phyloP scores from a whole-genome alignment of 495 filamentous ascomycete genomes.

The Talaromyces proteolyticus region DNA sequence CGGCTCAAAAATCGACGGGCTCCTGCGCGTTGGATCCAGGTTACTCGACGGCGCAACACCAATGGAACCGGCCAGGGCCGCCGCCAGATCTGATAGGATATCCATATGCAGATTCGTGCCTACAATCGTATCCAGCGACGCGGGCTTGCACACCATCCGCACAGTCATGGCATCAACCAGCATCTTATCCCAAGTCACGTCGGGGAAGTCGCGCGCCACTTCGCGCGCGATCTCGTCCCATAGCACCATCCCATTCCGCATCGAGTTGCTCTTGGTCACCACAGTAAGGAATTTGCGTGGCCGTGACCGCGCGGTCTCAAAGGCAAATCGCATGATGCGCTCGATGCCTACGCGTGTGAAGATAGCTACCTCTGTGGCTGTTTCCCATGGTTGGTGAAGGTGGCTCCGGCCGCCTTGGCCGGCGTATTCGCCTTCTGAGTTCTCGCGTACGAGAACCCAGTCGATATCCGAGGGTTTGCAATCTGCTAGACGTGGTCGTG shows the following conservation, averaged over 20 bases:
- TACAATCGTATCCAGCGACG: constrained; percentile 44
- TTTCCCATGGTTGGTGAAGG: constrained; percentile 34
- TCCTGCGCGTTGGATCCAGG: constrained; percentile 49
- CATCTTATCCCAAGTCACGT: constrained; percentile 44
- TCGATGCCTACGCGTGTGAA: constrained; percentile 42
- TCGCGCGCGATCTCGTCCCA: constrained; percentile 40
- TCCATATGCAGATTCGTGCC: constrained; percentile 47
- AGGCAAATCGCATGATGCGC: constrained; percentile 44
- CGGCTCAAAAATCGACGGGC: constrained; percentile 55
- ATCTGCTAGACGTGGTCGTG: constrained; percentile 30
- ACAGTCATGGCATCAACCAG: constrained; percentile 48
- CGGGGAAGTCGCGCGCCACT: constrained; percentile 37
- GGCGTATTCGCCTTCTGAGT: constrained; percentile 45
- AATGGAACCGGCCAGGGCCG: constrained; percentile 40
- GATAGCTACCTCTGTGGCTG: constrained; percentile 41
- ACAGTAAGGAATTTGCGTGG: constrained; percentile 38
- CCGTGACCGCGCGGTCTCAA: constrained; percentile 32
- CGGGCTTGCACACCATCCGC: constrained; percentile 40
- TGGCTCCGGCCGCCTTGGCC: constrained; percentile 43
- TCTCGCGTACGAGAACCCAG: constrained; percentile 47
- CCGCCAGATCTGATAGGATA: constrained; percentile 46
- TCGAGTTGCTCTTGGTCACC: constrained; percentile 47
- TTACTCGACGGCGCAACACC: constrained; percentile 49
- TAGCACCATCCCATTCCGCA: constrained; percentile 43
- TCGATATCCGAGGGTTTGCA: constrained; percentile 30